Percentiles rank a stretch among this genome's conserved stretches.
phyloP scores from a whole-genome alignment of 768 basidiomycete genomes.

The Russula vinacea region DNA sequence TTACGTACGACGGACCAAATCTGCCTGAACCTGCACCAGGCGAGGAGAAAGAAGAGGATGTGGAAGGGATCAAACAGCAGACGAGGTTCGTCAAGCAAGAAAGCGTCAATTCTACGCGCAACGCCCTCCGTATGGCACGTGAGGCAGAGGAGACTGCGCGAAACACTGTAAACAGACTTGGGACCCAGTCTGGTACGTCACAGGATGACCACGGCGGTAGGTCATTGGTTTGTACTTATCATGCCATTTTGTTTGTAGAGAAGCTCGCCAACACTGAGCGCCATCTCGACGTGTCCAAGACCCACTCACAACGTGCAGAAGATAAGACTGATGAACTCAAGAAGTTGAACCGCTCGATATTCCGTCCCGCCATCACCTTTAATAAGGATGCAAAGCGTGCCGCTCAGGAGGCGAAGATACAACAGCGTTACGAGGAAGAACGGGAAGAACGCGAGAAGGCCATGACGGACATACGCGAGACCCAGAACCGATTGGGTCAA shows the following conservation, averaged over 20 bases:
- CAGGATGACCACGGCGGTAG: neutral
- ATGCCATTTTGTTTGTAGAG: slow-evolving; percentile 44
- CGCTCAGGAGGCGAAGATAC: slow-evolving; percentile 80
- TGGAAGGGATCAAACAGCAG: slow-evolving; percentile 94
- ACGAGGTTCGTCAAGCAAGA: slow-evolving; percentile 90
- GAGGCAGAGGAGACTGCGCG: slow-evolving; percentile 96
- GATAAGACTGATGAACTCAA: slow-evolving; percentile 94
- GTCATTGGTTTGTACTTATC: slow-evolving; percentile 3
- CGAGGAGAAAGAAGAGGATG: slow-evolving; percentile 79
- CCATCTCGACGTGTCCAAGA: slow-evolving; percentile 89
- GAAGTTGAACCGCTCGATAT: slow-evolving; percentile 91
- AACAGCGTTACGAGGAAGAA: slow-evolving; percentile 84
- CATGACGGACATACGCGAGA: slow-evolving; percentile 81
- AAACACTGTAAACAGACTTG: slow-evolving; percentile 77
- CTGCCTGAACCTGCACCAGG: slow-evolving; percentile 51
- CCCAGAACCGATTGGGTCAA: slow-evolving; percentile 78
- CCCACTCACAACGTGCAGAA: slow-evolving; percentile 80
- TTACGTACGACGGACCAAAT: slow-evolving; percentile 53
- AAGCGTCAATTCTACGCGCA: slow-evolving; percentile 81
- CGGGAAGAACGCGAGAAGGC: slow-evolving; percentile 78
- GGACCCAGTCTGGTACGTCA: slow-evolving; percentile 84
- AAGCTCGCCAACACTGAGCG: slow-evolving; percentile 92
- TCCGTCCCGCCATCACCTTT: slow-evolving; percentile 85
- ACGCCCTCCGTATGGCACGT: slow-evolving; percentile 88
- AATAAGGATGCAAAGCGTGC: slow-evolving; percentile 91